Evolutionary conservation across 768 basidiomycete genomes (phyloP).

Genomic region (Xanthoconium stramineum): DNA sequence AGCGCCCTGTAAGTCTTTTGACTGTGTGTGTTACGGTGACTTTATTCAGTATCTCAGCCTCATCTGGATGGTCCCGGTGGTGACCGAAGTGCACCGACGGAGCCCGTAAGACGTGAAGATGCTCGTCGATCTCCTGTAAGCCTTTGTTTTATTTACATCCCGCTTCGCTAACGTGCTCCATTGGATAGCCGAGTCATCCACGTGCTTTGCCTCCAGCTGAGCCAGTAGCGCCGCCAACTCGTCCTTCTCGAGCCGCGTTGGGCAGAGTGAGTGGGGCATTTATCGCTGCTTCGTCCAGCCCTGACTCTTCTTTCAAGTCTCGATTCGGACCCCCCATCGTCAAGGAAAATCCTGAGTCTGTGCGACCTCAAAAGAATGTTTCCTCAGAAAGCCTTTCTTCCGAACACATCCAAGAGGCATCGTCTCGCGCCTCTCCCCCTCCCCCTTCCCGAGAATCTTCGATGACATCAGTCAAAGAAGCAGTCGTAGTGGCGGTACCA

Average conservation of each 20-base stretch:
- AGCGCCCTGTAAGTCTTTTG: slow-evolving; percentile 20
- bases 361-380: not conserved
- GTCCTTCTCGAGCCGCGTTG: slow-evolving; percentile 15
- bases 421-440: slow-evolving; percentile 25
- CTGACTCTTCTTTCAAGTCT: slow-evolving; percentile 18
- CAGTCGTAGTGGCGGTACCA: not conserved
- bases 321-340: slow-evolving; percentile 32
- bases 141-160: not conserved
- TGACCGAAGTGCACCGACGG: slow-evolving; percentile 2
- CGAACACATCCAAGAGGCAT: slow-evolving; percentile 13
- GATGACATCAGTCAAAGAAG: slow-evolving; percentile 15
- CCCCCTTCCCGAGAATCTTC: slow-evolving; percentile 32
- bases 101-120: slow-evolving; percentile 13
- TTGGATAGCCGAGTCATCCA: slow-evolving; percentile 6
- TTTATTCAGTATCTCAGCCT: slow-evolving; percentile 18
- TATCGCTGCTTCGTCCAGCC: not conserved
- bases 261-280: slow-evolving; percentile 12
- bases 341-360: slow-evolving; percentile 16
- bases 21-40: not conserved
- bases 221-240: not conserved
- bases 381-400: slow-evolving; percentile 19
- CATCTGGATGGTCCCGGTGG: slow-evolving; percentile 5
- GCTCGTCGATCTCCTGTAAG: slow-evolving; percentile 20
- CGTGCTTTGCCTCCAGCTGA: slow-evolving; percentile 13
- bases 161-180: not conserved